Conservation (phyloP, 2,329 filamentous ascomycete species). For the Claviceps fusiformis region DNA sequence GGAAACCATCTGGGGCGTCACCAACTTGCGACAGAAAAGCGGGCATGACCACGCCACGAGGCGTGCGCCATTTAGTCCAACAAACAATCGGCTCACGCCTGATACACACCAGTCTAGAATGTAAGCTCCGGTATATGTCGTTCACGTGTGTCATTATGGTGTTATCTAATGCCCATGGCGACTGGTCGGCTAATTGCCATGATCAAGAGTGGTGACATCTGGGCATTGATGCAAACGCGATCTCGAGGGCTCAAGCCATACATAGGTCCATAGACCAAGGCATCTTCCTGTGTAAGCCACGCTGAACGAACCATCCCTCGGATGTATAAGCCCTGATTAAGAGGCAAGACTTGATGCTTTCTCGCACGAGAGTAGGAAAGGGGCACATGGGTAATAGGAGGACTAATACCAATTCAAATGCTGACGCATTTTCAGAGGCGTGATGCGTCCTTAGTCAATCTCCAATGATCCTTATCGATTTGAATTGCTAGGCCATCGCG, state of each 20-base stretch:
- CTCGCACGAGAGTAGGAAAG: too few relatives aligned
- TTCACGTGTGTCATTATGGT: not conserved
- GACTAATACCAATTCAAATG: not conserved
- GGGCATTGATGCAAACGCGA: too few relatives aligned
- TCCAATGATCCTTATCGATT: conserved; percentile 20
- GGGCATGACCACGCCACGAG: not conserved
- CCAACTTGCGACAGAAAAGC: not conserved
- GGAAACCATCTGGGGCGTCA: not conserved
- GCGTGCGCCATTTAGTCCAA: not conserved
- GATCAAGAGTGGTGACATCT: too few relatives aligned
- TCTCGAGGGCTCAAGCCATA: too few relatives aligned
- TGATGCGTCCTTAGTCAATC: conserved; percentile 11
- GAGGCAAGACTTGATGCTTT: too few relatives aligned
- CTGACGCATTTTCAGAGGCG: conserved; percentile 9
- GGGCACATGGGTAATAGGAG: too few relatives aligned
- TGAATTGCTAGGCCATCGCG: conserved; percentile 52
- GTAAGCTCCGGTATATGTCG: not conserved
- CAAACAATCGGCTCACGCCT: too few relatives aligned
- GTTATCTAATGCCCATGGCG: too few relatives aligned
- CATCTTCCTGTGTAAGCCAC: too few relatives aligned
- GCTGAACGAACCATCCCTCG: too few relatives aligned
- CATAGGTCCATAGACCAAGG: too few relatives aligned
- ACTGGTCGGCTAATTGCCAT: not conserved
- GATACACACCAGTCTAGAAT: not conserved
- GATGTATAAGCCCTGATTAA: too few relatives aligned